These are phyloP conservation scores for Balamuthia mandrillaris DNA, from an alignment of 208 protist genomes.

Conservation along the genomic window DNA sequence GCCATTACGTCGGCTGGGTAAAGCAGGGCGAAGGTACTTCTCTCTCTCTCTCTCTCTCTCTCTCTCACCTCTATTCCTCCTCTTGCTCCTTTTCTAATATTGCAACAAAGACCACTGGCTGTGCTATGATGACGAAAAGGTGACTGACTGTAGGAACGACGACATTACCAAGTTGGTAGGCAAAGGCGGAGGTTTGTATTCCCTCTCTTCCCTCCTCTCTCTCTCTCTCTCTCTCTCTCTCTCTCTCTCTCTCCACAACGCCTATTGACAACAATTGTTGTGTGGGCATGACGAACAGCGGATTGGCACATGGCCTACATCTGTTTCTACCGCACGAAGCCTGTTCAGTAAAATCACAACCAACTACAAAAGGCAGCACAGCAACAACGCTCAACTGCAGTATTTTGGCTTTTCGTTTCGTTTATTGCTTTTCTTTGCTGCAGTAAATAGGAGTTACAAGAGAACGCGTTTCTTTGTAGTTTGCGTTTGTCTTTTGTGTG, in stretches of 20 bases:
- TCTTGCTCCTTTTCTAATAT: background rate
- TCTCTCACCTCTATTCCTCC: background rate
- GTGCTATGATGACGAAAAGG: constrained; percentile 71
- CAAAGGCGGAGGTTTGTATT: constrained; percentile 28
- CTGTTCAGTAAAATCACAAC: background rate
- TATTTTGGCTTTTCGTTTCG: too few relatives aligned
- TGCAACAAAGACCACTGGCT: constrained; percentile 59
- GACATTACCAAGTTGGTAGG: constrained; percentile 73
- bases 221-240: constrained; percentile 18
- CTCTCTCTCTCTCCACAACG: background rate
- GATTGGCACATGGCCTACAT: constrained; percentile 75
- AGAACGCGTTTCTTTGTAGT: too few relatives aligned
- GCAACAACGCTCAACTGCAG: too few relatives aligned
- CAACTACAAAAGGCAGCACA: background rate
- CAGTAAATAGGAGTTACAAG: too few relatives aligned
- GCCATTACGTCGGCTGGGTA: constrained; percentile 77
- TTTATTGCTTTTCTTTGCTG: too few relatives aligned
- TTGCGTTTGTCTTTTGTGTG: too few relatives aligned
- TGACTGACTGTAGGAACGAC: constrained; percentile 52
- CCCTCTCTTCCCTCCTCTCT: background rate
- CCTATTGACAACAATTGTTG: background rate
- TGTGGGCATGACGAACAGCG: background rate
- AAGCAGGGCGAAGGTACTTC: constrained; percentile 37
- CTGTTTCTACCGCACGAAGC: constrained; percentile 55
- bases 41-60: background rate